These are phyloP conservation scores for Zymoseptoria pseudotritici DNA, from an alignment of 2,329 filamentous ascomycete genomes.

Conservation along the genomic window DNA sequence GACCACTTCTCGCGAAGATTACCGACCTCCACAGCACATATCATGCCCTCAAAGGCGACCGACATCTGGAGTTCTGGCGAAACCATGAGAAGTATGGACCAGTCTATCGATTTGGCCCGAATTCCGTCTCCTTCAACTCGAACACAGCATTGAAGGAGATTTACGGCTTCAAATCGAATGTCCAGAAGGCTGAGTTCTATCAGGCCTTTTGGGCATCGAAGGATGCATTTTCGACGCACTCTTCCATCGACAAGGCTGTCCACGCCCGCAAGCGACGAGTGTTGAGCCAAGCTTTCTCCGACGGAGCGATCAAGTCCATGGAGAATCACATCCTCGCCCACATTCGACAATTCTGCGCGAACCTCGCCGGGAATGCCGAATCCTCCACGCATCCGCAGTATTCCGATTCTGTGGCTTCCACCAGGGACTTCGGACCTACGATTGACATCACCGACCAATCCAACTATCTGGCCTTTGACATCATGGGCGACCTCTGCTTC, in stretches of 20 bases:
- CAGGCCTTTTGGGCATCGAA: conserved; percentile 39
- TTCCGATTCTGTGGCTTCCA: background rate
- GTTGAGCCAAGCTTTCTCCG: conserved; percentile 41
- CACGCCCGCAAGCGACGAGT: conserved; percentile 43
- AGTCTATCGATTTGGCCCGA: conserved; percentile 72
- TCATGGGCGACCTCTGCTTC: conserved; percentile 24
- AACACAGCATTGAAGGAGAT: conserved; percentile 53
- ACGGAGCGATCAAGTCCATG: conserved; percentile 38
- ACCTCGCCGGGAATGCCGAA: conserved; percentile 18
- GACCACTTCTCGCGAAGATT: conserved; percentile 31
- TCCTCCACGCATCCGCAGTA: background rate
- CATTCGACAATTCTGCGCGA: conserved; percentile 34
- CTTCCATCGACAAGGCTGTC: conserved; percentile 37
- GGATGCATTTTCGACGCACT: conserved; percentile 37
- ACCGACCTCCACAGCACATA: conserved; percentile 25
- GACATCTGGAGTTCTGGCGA: conserved; percentile 32
- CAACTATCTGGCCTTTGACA: conserved; percentile 35
- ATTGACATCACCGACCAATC: conserved; percentile 40
- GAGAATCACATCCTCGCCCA: conserved; percentile 41
- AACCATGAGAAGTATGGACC: conserved; percentile 63
- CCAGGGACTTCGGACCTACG: conserved; percentile 34
- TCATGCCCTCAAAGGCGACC: conserved; percentile 23
- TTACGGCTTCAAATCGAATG: conserved; percentile 42
- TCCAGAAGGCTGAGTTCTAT: conserved; percentile 45
- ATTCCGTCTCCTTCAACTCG: conserved; percentile 70